Base-by-base conservation (phyloP, 164 flowering plant species). In the Magnolia officinalis region DNA sequence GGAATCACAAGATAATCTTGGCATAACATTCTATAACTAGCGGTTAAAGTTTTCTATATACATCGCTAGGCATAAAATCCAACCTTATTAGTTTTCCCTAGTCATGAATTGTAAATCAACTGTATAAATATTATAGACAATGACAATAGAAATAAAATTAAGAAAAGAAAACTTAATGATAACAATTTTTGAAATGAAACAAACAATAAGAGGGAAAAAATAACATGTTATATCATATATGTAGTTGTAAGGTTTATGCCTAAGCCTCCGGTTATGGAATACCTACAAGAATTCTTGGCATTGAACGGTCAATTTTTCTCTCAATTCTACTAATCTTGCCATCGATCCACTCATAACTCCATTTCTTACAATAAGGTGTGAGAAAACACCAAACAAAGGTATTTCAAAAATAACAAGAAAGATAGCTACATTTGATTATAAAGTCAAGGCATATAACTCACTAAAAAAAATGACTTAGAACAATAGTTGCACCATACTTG, bases 11-110 rank as follows among this genome's bases (percentile, higher is more conserved):
- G 74, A 59, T 4, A 49, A 61, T 64, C 63, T 73, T n/a, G 72
- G 45, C 70, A 51, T 8, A 61, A 8, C 23, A 68, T 45, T 24
- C 26, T 6, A 74, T 18, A 50, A 23, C 45, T 11, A 64, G 9
- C 16, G 64, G 58, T 29, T 50, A 9, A 67, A 9, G 37, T 67
- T 29, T 10, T 67, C 16, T 1, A 16, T 45, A 67, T 10, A 13
- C 14, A 2, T 18, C 13, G 23, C 6, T 31, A 24, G 49, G 66
- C 45, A 45, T 31, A 58, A 8, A 16, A 51, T 6, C 72, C 63
- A 80, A 96, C 99, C 96, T 91, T 96, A 81, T 94, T 96, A 63
- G 92, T 92, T 77, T 96, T 98, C 99, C 99, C 99, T 90, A 67
- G 98, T 96, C 99, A 96, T 96, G 77, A 98, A 98, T 84, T 96